phyloP scores from a whole-genome alignment of 225 moss, liverwort and hornwort species.

The Pseudisothecium myosuroides region DNA sequence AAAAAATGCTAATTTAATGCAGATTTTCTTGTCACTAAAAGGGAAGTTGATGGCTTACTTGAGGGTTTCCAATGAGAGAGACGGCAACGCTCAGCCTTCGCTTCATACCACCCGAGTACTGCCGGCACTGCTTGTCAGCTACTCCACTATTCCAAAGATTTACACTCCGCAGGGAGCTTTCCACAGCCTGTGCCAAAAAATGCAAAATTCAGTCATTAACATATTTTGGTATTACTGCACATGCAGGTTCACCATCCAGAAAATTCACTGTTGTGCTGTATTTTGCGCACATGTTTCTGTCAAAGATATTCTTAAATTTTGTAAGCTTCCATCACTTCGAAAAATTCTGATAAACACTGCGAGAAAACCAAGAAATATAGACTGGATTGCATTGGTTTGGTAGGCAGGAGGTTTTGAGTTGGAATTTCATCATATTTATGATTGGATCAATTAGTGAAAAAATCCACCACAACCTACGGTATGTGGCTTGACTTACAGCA shows the following conservation, averaged over 20 bases:
- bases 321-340: neutral
- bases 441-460: neutral
- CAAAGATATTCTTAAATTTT: neutral
- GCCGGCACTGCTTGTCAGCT: conserved; percentile 52
- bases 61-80: conserved; percentile 84
- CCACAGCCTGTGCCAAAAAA: conserved; percentile 46
- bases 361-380: neutral
- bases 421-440: neutral
- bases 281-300: neutral
- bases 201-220: neutral
- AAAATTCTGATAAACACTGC: neutral
- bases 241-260: neutral
- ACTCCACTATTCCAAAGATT: conserved; percentile 75
- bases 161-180: conserved; percentile 58
- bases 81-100: conserved; percentile 88
- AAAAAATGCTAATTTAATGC: too few relatives aligned
- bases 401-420: neutral
- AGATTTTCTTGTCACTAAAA: neutral
- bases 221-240: neutral
- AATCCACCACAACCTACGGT: neutral
- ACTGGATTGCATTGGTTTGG: neutral
- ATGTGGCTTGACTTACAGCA: conserved; percentile 13
- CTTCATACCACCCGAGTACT: conserved; percentile 92
- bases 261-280: too few relatives aligned
- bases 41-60: conserved; percentile 10